phyloP scores from a whole-genome alignment of 371 early-diverging fungal species.

The Fennellomyces sp. region DNA sequence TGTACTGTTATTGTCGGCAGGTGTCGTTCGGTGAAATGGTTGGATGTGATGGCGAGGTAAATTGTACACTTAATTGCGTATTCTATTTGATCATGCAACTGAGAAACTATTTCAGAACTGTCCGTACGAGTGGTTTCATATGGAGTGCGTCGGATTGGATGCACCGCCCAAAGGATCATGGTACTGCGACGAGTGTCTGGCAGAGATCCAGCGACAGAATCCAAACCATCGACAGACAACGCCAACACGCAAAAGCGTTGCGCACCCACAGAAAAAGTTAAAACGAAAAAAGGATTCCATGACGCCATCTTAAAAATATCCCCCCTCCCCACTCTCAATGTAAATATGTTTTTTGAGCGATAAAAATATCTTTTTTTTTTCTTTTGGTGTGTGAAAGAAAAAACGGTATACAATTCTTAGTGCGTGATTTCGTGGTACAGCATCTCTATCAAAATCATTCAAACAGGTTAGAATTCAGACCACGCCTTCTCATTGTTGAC shows the following conservation, averaged over 20 bases:
- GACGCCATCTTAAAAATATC: constrained; percentile 6
- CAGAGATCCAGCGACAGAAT: constrained; percentile 25
- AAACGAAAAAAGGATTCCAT: constrained; percentile 10
- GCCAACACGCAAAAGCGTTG: not conserved
- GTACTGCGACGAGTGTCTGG: constrained; percentile 83
- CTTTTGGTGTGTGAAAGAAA: too few relatives aligned
- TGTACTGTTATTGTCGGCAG: constrained; percentile 93
- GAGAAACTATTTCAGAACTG: constrained; percentile 46
- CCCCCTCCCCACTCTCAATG: too few relatives aligned
- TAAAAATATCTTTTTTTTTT: too few relatives aligned
- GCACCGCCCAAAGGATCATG: constrained; percentile 89
- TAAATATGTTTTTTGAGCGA: too few relatives aligned
- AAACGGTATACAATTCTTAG: constrained; percentile 8
- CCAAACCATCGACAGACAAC: not conserved
- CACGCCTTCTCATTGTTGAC: constrained; percentile 8
- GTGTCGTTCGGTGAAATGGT: constrained; percentile 99
- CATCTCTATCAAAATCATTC: constrained; percentile 29
- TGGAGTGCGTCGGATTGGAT: constrained; percentile 87
- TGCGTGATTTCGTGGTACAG: constrained; percentile 46
- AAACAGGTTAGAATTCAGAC: not conserved
- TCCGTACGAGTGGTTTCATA: constrained; percentile 93
- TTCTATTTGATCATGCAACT: too few relatives aligned
- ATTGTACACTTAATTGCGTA: too few relatives aligned
- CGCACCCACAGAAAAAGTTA: constrained; percentile 6
- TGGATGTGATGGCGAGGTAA: constrained; percentile 92